Evolutionary conservation across 257 asterid genomes (phyloP), one percentile per base, ranked within the genome.

Genomic region (Nicotiana obtusifolia): DNA sequence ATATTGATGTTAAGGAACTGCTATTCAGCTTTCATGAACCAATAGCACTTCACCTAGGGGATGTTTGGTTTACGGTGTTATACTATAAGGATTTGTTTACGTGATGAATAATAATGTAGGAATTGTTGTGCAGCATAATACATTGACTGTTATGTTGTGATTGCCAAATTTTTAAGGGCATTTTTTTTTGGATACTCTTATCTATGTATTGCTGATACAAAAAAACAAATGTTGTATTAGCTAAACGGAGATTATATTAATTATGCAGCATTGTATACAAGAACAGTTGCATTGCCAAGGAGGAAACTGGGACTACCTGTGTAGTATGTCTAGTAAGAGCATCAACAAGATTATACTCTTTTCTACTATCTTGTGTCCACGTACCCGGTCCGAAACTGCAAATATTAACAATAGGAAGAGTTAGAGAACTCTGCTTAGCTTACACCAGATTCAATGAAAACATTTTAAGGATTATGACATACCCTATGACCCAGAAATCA

Each of bases 401-500:
- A 19, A 11, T 26, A 22, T 66, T 37, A 5, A 77, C 9, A 57
- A 33, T 10, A 28, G 22, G 20, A n/a, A 56, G 84, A 0, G 5
- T 81, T 15, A 81, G 80, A 54, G 30, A 61, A 54, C 64, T 19
- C 47, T 20, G 78, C 8, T 31, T 2, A 44, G 41, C 41, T 73
- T 31, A 73, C 5, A 24, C 9, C 3, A 26, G 3, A 37, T 47
- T 22, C 8, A 8, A 28, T 47, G 9, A 49, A 20, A 24, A 24
- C 24, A 10, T 0, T 47, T 24, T 15, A 15, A 49, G 52, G 61
- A 49, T 15, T 47, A 8, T 2, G 2, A 75, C 88, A 80, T 77
- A 88, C 92, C 93, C 92, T 31, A 90, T 88, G 20, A 87, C 92
- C 71, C 86, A 90, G 56, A 90, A 88, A 67, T 88, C 90, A 24